phyloP scores from a whole-genome alignment of 2,329 filamentous ascomycete species.

The Arthrobotrys conoides region DNA sequence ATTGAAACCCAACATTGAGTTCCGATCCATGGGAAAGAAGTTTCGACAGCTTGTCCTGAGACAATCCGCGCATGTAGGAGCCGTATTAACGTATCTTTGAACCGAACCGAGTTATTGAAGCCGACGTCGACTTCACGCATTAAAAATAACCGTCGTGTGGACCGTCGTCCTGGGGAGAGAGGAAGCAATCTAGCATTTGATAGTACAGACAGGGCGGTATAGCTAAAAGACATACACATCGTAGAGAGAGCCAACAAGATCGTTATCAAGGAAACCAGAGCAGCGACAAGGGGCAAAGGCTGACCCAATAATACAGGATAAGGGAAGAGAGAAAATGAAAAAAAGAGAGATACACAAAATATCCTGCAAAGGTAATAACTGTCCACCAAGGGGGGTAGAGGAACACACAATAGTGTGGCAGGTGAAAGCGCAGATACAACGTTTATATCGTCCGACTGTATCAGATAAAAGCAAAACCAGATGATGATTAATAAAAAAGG shows the following conservation, averaged over 20 bases:
- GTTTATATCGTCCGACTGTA: constrained; percentile 44
- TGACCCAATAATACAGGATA: constrained; percentile 42
- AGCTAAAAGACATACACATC: constrained; percentile 45
- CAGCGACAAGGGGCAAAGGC: constrained; percentile 33
- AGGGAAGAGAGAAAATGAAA: constrained; percentile 22
- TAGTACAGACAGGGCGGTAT: constrained; percentile 42
- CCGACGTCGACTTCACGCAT: constrained; percentile 16
- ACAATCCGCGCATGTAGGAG: constrained; percentile 10
- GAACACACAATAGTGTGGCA: constrained; percentile 22
- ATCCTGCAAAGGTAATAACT: constrained; percentile 40
- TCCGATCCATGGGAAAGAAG: not conserved
- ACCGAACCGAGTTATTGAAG: constrained; percentile 16
- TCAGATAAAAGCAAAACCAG: constrained; percentile 29
- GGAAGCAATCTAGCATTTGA: constrained; percentile 54
- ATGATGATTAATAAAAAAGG: constrained; percentile 43
- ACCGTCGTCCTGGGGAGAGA: constrained; percentile 18
- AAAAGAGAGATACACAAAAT: constrained; percentile 1
- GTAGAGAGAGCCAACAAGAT: constrained; percentile 28
- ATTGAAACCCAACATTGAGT: constrained; percentile 5
- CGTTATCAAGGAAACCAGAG: constrained; percentile 25
- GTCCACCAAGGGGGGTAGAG: constrained; percentile 4
- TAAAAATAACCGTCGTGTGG: constrained; percentile 19
- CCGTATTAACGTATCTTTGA: constrained; percentile 1
- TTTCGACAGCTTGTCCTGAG: constrained; percentile 29
- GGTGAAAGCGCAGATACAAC: constrained; percentile 39